Conservation (phyloP, 208 protist genomes). For the Giardia muris region DNA sequence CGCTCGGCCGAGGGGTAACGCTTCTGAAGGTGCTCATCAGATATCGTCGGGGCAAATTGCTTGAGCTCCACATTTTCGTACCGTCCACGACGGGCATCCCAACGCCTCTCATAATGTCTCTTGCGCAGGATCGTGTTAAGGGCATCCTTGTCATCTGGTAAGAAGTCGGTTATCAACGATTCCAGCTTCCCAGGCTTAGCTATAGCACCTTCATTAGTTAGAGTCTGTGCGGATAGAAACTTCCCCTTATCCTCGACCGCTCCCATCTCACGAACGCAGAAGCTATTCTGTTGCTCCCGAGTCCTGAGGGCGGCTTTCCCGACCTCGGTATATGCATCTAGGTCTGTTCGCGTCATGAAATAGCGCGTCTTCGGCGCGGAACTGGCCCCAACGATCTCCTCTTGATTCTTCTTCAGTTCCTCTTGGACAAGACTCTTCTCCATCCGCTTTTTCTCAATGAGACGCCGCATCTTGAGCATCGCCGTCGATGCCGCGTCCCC, state of each 20-base stretch:
- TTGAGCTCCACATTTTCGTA: conserved; percentile 1
- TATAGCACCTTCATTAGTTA: background rate
- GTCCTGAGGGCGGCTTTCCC: background rate
- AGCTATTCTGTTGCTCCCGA: background rate
- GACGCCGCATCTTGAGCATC: background rate
- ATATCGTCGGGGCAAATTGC: background rate
- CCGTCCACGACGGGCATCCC: background rate
- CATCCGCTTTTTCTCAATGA: background rate
- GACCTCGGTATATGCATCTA: background rate
- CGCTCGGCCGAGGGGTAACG: background rate
- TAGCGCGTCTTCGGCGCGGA: background rate
- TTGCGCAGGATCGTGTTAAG: background rate
- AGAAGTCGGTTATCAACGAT: background rate
- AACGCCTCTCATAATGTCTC: background rate
- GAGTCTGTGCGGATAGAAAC: background rate
- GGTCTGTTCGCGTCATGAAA: background rate
- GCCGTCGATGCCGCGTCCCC: background rate
- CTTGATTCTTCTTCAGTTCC: background rate
- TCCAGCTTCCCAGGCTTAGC: background rate
- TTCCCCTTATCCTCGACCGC: background rate
- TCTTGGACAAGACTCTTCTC: background rate
- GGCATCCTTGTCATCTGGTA: background rate
- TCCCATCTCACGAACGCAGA: background rate
- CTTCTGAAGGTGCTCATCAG: background rate
- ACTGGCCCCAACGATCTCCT: background rate